Base-by-base conservation (phyloP, 805 yeast genomes). In the Tetrapisispora fleetii region DNA sequence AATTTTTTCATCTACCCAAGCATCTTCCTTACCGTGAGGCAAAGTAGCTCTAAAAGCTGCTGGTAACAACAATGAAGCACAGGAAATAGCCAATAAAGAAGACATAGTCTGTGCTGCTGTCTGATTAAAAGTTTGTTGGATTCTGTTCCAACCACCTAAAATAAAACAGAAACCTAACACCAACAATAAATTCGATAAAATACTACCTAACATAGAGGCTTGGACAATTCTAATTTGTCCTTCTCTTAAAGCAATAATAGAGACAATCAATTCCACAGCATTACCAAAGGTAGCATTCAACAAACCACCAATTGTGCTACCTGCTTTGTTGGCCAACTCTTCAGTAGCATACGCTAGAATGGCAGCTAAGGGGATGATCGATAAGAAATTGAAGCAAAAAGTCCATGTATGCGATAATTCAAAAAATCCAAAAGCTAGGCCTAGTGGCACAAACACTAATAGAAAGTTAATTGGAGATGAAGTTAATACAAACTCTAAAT, bases 41-140 rank as follows among this genome's bases (percentile, higher is more conserved):
- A 86, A 68, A 7, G 90, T 76, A 6, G 95, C 87, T 58, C 85
- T 88, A 77, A 91, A 93, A 0, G 98, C 97, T 3, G 99, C 98
- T 2, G 99, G 99, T 47, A 93, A 81, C 61, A 93, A 68, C 58
- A 93, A 74, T 1, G 96, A 90, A 37, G 93, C 83, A 43, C 93
- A 82, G 2, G 96, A 86, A 49, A 93, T 80, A 1, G 95, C 95
- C 80, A 93, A 78, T 54, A 93, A 74, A 1, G 97, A 89, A 33
- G 89, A 79, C 99, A 93, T 93, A 8, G 98, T 90, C 68, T 93
- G 98, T 4, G 99, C 99, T 8, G 90, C 97, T 0, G 98, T 91
- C 67, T 86, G 95, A 71, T 89, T 89, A 71, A 93, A 93, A 1
- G 76, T 76, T 67, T 93, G 98, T 65, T 85, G 93, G 36, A 83